Evolutionary conservation across 148 eudicot species (phyloP).

Genomic region (Vaccinium macrocarpon): DNA sequence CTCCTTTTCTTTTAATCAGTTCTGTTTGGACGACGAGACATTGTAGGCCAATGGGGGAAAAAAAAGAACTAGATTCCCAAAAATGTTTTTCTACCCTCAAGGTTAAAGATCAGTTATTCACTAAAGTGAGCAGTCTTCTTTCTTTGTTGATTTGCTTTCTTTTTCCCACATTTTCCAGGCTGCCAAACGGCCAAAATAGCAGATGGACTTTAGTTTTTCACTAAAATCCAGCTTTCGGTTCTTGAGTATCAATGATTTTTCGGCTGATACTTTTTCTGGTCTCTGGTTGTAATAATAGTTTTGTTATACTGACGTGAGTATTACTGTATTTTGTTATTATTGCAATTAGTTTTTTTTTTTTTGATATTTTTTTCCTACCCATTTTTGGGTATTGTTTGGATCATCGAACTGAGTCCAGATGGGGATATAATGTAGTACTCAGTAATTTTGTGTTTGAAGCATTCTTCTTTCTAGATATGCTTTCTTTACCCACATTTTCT

Average conservation of each 20-base stretch:
- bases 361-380: background rate
- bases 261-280: background rate
- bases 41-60: background rate
- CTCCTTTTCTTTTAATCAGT: background rate
- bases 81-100: background rate
- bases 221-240: background rate
- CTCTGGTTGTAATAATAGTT: background rate
- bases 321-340: background rate
- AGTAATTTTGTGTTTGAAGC: background rate
- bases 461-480: conserved; percentile 9
- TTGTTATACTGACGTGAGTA: background rate
- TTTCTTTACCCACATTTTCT: background rate
- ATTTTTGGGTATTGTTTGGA: background rate
- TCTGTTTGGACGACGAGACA: conserved; percentile 13
- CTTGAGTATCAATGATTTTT: conserved; percentile 7
- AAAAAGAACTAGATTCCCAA: background rate
- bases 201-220: background rate
- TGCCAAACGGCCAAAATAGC: conserved; percentile 6
- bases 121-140: background rate
- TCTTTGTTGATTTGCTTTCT: background rate
- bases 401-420: conserved; percentile 78
- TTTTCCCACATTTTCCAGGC: background rate
- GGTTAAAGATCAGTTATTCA: background rate
- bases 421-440: conserved; percentile 54
- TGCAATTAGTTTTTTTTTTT: background rate